phyloP scores from a whole-genome alignment of 495 filamentous ascomycete genomes.

The Venustampulla echinocandica region DNA sequence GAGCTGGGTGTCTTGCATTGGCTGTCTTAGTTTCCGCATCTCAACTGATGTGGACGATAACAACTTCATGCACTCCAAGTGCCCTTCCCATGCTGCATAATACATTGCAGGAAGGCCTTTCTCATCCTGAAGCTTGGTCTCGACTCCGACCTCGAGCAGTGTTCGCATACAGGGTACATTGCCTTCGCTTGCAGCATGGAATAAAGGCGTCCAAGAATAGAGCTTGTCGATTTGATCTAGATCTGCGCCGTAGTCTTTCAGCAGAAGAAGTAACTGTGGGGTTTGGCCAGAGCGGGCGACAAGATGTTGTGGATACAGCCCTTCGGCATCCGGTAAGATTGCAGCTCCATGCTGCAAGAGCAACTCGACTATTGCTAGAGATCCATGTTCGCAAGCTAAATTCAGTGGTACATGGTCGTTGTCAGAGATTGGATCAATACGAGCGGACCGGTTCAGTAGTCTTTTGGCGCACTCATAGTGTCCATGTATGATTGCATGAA shows the following conservation, averaged over 20 bases:
- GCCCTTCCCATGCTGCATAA: constrained; percentile 97
- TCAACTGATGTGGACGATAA: constrained; percentile 49
- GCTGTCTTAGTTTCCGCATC: constrained; percentile 21
- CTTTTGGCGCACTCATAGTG: constrained; percentile 69
- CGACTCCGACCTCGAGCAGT: constrained; percentile 65
- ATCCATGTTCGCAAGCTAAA: constrained; percentile 87
- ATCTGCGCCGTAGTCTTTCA: constrained; percentile 83
- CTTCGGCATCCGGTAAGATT: constrained; percentile 87
- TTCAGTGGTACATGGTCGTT: constrained; percentile 91
- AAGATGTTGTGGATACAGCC: constrained; percentile 93
- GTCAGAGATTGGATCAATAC: constrained; percentile 72
- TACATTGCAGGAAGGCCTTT: constrained; percentile 93
- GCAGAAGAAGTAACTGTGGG: constrained; percentile 64
- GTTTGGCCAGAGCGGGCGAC: constrained; percentile 84
- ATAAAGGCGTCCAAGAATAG: constrained; percentile 93
- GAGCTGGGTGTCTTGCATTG: constrained; percentile 17
- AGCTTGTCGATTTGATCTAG: constrained; percentile 88
- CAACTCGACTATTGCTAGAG: constrained; percentile 69
- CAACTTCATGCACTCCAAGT: constrained; percentile 86
- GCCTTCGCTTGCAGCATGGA: constrained; percentile 94
- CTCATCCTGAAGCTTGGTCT: constrained; percentile 73
- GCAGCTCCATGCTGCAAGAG: constrained; percentile 68
- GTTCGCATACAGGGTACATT: constrained; percentile 78
- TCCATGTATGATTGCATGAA: constrained; percentile 85
- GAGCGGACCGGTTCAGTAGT: constrained; percentile 61